Evolutionary conservation across 2,329 filamentous ascomycete species (phyloP).

Genomic region (Thermoascus crustaceus): DNA sequence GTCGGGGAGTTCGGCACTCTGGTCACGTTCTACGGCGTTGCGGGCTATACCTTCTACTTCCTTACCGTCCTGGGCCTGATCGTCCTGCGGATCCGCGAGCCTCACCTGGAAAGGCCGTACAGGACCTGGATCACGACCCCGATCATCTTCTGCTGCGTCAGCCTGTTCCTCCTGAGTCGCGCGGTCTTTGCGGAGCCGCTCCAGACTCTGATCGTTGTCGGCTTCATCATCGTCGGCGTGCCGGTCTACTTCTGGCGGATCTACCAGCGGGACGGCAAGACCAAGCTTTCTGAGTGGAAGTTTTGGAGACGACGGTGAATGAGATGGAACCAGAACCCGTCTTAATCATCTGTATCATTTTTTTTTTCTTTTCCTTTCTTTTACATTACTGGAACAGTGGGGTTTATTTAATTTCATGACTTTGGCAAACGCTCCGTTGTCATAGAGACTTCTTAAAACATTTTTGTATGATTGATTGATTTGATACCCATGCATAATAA

Average conservation of each 20-base stretch:
- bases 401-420: too few species aligned
- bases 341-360: too few species aligned
- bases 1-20: constrained; percentile 88
- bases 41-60: constrained; percentile 96
- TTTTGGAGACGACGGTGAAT: constrained; percentile 35
- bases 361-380: too few species aligned
- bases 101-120: constrained; percentile 81
- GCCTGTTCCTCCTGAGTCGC: constrained; percentile 78
- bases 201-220: constrained; percentile 80
- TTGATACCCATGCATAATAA: too few species aligned
- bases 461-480: too few species aligned
- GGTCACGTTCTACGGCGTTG: constrained; percentile 94
- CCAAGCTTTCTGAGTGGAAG: constrained; percentile 30
- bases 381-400: too few species aligned
- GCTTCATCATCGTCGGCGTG: constrained; percentile 73
- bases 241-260: constrained; percentile 87
- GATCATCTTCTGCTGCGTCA: constrained; percentile 97
- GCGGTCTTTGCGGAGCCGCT: constrained; percentile 85
- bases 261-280: constrained; percentile 49
- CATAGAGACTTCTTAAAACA: too few species aligned
- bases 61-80: constrained; percentile 89
- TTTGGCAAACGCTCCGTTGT: too few species aligned
- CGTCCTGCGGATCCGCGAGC: constrained; percentile 78
- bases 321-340: not conserved
- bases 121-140: constrained; percentile 95